Base-by-base conservation (phyloP, 306 rosid species). In the barrel medic (Medicago truncatula) region DNA sequence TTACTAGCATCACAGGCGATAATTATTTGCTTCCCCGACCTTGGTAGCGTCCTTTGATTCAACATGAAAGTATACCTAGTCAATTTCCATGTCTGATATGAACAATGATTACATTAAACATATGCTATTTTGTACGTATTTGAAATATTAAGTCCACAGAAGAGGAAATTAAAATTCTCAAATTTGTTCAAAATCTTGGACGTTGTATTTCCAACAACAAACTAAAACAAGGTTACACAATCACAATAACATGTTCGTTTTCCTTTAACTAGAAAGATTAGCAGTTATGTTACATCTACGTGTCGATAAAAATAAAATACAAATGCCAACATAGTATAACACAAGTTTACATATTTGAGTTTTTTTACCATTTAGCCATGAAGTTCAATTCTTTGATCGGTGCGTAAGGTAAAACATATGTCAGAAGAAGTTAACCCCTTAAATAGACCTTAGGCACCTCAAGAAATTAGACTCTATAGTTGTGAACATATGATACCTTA, bases 51-150 rank as follows among this genome's bases (percentile, higher is more conserved):
- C n/a, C 13, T 50, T 63, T 65, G 64, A 41, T 79, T 71, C 52
- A 28, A 54, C 41, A 64, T 31, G 66, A 65, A 65, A 56, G 75
- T 64, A 47, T 54, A 31, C 52, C 43, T 41, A 64, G 50, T 72
- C 74, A 65, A 56, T 57, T 73, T 73, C 78, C 75, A 39, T 66
- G 75, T 66, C 67, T 79, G 70, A 54, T 15, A 56, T 54, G n/a
- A 71, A n/a, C 39, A 43, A 73, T 44, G 43, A 56, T 10, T 56
- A 54, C n/a, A 79, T 56, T 20, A 65, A 65, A 12, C 53, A 62
- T 23, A n/a, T 20, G 17, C 21, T 52, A 17, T 20, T 63, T 25
- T 49, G 57, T 71, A 40, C 36, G 14, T 71, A 23, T 70, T 71
- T 2, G 18, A 64, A 64, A 79, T 44, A 43, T 13, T 7, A n/a